Conservation (phyloP, 2,329 filamentous ascomycete species). For the Scedosporium aurantiacum region DNA sequence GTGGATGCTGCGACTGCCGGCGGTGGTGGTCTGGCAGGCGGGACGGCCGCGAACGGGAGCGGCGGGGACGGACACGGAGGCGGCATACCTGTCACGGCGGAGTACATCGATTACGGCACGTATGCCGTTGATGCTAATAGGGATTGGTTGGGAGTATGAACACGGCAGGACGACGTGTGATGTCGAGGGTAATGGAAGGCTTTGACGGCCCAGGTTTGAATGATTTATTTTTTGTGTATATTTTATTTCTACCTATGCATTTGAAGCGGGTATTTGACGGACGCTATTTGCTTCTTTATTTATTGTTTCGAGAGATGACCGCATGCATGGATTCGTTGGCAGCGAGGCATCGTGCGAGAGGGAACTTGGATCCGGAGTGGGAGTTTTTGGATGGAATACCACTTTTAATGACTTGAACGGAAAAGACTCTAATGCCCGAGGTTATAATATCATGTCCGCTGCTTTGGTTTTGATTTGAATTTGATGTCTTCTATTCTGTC, state of each 20-base stretch:
- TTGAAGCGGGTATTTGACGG: not conserved
- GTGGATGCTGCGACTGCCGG: slow-evolving; percentile 12
- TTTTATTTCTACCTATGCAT: not conserved
- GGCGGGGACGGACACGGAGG: slow-evolving; percentile 4
- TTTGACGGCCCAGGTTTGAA: not conserved
- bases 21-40: slow-evolving; percentile 13
- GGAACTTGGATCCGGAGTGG: not conserved
- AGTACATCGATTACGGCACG: slow-evolving; percentile 5
- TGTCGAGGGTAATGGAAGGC: not conserved
- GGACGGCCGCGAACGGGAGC: slow-evolving; percentile 18
- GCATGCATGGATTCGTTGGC: not conserved
- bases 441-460: not conserved
- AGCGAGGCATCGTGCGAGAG: not conserved
- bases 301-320: not conserved
- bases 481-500: no score
- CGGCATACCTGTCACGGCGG: not conserved
- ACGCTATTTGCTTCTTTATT: not conserved
- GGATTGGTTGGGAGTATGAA: slow-evolving; percentile 1
- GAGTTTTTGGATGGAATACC: not conserved
- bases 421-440: not conserved
- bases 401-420: not conserved
- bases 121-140: slow-evolving; percentile 5
- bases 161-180: no score
- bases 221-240: not conserved
- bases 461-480: not conserved